Evolutionary conservation across 495 filamentous ascomycete species (phyloP).

Genomic region (Penicillium diatomitis): DNA sequence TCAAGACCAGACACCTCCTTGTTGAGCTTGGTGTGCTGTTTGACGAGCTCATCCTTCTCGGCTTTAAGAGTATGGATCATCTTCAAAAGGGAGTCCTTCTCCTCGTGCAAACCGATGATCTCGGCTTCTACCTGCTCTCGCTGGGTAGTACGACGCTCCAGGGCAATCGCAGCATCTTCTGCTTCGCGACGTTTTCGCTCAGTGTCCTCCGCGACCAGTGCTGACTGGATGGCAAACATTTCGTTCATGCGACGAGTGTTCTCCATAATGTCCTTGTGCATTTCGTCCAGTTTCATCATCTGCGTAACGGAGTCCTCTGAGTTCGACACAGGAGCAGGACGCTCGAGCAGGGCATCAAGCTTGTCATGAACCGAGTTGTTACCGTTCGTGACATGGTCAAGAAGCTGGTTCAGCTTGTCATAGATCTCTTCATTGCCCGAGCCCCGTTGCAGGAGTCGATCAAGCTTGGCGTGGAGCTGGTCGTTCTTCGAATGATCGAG

Average conservation of each 20-base stretch:
- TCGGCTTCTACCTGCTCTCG: conserved; percentile 70
- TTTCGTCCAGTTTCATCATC: conserved; percentile 73
- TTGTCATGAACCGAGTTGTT: conserved; percentile 73
- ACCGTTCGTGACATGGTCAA: conserved; percentile 45
- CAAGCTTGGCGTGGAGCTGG: conserved; percentile 34
- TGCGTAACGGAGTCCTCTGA: conserved; percentile 43
- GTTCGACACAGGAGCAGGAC: conserved; percentile 17
- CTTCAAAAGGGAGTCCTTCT: conserved; percentile 53
- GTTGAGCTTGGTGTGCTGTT: conserved; percentile 65
- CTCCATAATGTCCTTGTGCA: conserved; percentile 77
- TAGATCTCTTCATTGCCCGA: conserved; percentile 43
- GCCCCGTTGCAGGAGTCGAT: conserved; percentile 53
- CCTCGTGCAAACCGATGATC: conserved; percentile 53
- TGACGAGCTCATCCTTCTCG: conserved; percentile 62
- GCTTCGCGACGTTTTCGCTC: conserved; percentile 72
- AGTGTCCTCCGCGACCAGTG: conserved; percentile 66
- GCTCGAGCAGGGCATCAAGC: conserved; percentile 29
- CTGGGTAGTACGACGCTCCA: conserved; percentile 71
- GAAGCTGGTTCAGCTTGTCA: conserved; percentile 44
- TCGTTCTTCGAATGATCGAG: conserved; percentile 48
- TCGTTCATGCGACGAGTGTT: conserved; percentile 81
- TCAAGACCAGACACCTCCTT: conserved; percentile 82
- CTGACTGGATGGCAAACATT: conserved; percentile 73
- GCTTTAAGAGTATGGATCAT: conserved; percentile 48
- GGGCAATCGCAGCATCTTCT: conserved; percentile 68